Evolutionary conservation across 164 flowering plant genomes (phyloP), one percentile per base, ranked within the genome.

Genomic region (Chloranthus sessilifolius): DNA sequence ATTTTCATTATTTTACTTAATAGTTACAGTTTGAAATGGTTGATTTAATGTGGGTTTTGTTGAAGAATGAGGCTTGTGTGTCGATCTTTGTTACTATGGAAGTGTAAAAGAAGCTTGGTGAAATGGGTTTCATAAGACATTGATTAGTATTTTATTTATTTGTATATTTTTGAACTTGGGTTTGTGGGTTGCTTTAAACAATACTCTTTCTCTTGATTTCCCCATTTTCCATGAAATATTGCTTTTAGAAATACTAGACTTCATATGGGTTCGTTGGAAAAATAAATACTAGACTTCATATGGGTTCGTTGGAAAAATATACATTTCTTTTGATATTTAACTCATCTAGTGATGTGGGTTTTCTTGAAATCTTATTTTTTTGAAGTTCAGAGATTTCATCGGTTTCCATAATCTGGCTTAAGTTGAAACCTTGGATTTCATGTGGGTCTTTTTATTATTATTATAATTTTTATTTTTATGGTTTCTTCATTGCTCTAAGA

Each of bases 81-180:
- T n/a, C n/a, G n/a, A n/a, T n/a, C n/a, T 50, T 50, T 49, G 7
- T 20, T 19, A 27, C 16, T 23, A 27, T 25, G 24, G 17, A 34
- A 11, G 14, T 23, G 19, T 3, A 15, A 35, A 17, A 4, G 11
- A 14, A 22, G 22, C 19, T 20, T 31, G 30, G 12, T 14, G n/a
- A 16, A 9, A 9, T 23, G 52, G 52, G 39, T 46, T 47, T 28
- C 50, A n/a, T n/a, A n/a, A n/a, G n/a, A n/a, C n/a, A n/a, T n/a
- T n/a, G n/a, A n/a, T n/a, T n/a, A n/a, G n/a, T n/a, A n/a, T n/a
- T n/a, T n/a, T n/a, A n/a, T n/a, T n/a, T n/a, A n/a, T 34, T 16
- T 24, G 40, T n/a, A 30, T 3, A 19, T 24, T 23, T 29, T 34
- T 2, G 6, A 4, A 1, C 35, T 22, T 27, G 9, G 33, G 44